phyloP scores from a whole-genome alignment of 768 basidiomycete species.

The Termitomyces eurrhizus region DNA sequence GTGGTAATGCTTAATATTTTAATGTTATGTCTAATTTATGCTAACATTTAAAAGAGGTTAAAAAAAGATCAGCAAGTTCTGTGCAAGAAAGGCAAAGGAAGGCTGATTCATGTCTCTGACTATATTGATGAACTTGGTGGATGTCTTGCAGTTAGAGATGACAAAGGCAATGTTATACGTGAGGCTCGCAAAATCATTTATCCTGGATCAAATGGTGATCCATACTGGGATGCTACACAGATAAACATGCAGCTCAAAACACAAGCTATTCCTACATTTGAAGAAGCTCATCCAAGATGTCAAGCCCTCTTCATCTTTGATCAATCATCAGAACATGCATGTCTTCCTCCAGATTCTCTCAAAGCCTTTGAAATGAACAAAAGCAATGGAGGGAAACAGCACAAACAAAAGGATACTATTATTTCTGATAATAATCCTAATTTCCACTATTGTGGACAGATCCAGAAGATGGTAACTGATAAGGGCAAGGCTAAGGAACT shows the following conservation, averaged over 20 bases:
- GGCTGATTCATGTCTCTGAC: not conserved
- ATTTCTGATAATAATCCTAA: conserved; percentile 22
- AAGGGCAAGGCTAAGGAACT: conserved; percentile 33
- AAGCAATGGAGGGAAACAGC: not conserved
- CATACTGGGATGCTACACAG: not conserved
- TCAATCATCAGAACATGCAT: conserved; percentile 19
- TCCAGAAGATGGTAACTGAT: conserved; percentile 31
- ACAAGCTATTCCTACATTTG: not conserved
- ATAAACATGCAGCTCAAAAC: not conserved
- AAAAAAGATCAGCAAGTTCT: not conserved
- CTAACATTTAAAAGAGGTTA: not conserved
- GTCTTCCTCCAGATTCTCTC: not conserved
- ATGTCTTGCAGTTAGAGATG: not conserved
- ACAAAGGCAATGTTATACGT: not conserved
- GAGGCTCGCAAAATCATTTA: not conserved
- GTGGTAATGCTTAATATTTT: too few relatives aligned
- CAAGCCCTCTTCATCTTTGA: conserved; percentile 29
- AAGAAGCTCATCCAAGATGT: conserved; percentile 7
- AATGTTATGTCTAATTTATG: too few relatives aligned
- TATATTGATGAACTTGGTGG: not conserved
- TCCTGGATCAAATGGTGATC: not conserved
- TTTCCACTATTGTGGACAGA: conserved; percentile 18
- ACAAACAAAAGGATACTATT: not conserved
- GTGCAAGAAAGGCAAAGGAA: not conserved
- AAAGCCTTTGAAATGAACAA: not conserved